Base-by-base conservation (phyloP, 805 yeast genomes). In the Ogataea pignaliae region DNA sequence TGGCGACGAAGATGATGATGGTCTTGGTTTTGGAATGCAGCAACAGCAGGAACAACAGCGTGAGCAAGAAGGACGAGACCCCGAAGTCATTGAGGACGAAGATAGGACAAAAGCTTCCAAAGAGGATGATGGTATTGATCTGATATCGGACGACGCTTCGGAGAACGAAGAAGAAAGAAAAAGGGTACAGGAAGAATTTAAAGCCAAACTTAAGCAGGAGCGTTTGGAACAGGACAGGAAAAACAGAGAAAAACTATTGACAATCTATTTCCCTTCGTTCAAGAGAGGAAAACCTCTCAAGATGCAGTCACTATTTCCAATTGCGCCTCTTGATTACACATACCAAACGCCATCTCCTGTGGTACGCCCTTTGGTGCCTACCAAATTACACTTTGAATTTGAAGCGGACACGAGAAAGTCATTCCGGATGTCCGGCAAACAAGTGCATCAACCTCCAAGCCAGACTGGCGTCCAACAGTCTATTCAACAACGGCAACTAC, bases 251-350 rank as follows among this genome's bases (percentile, higher is more conserved):
- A 59, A 57, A 11, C 44, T 71, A 14, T 60, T 81, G 29, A 61
- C 68, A 34, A 65, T 68, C 31, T 78, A 79, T 54, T 86, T 74
- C 57, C 95, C 96, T 0, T 68, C 75, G 1, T 88, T 82, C 61
- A 68, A 72, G 43, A 69, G 68, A 17, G 73, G 78, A 21, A 68
- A 74, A 37, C 74, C 81, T 1, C 68, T 84, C 53, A 78, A 79
- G 52, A 78, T 83, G 76, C 87, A 84, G 60, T 62, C 75, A 8
- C 64, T 86, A 38, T 85, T 84, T 28, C 84, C 91, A 1, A 71
- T 59, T 10, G 61, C 73, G 10, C 85, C 90, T 1, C 64, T 68
- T 14, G 71, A 71, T 44, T 77, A 76, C 51, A 65, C 68, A 29
- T 79, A 75, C 41, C 79, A 80, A 35, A 66, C 69, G 18, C 84